Base-by-base conservation (phyloP, 2,329 filamentous ascomycete species). In the Diplodia seriata region DNA sequence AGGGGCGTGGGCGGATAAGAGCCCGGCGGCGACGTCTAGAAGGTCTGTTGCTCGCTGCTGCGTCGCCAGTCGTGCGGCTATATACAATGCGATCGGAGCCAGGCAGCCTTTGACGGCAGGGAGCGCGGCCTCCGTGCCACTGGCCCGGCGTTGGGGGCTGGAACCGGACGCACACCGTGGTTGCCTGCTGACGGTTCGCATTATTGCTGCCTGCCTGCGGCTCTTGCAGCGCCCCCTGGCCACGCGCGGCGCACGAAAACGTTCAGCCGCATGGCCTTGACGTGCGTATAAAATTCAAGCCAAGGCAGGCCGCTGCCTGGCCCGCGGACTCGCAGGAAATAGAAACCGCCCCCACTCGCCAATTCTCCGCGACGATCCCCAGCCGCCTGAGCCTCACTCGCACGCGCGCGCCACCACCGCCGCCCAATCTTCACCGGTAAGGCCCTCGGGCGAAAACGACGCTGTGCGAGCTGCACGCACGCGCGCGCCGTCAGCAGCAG, bases 131-230 rank as follows among this genome's bases (percentile, higher is more conserved):
- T 33, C 54, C 54, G 54, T 56, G 29, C 23, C 26, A 54, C 51
- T 31, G 54, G 33, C 54, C 36, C n/a, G 40, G 57, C 20, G 23
- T 18, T 47, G 36, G 54, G 54, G 56, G 40, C 29, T 14, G 43
- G 18, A 15, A 29, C 23, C 18, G 57, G 23, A 23, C 7, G 57
- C 26, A 36, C 29, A 36, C 11, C 5, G 26, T 15, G 29, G 43
- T 63, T 63, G 59, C 59, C 59, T 63, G 59, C 64, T 55, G 64
- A 43, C n/a, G 55, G 64, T 66, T 66, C 64, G 64, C 64, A 66
- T 56, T 66, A 47, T 43, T 57, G 64, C 64, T 66, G 64, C 64
- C 64, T 66, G 36, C 15, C 18, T 51, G 59, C 59, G 59, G 59
- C 59, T 63, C 59, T 36, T 14, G 26, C 2, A 15, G n/a, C 59